Evolutionary conservation across 176 grass and related monocot genomes (phyloP).

Genomic region (Oryza meridionalis): DNA sequence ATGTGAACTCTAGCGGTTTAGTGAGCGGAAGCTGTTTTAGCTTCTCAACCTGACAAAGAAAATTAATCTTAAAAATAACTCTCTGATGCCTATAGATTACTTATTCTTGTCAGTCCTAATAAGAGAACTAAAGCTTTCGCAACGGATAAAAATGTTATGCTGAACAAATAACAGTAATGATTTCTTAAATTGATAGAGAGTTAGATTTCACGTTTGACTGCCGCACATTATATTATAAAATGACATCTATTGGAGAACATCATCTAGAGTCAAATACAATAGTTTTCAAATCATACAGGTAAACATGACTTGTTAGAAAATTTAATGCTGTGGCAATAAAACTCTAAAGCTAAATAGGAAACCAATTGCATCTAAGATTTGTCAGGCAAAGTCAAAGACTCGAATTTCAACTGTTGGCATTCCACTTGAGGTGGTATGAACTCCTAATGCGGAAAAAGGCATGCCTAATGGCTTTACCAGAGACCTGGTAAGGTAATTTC

Average conservation of each 20-base stretch:
- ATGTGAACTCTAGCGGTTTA: conserved; percentile 83
- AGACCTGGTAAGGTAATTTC: not conserved
- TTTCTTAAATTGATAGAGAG: not conserved
- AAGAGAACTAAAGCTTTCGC: not conserved
- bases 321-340: not conserved
- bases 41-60: conserved; percentile 76
- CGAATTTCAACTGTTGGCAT: conserved; percentile 5
- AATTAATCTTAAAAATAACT: not conserved
- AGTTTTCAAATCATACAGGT: not conserved
- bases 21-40: conserved; percentile 67
- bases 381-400: not conserved
- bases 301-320: not conserved
- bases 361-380: conserved; percentile 4
- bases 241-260: not conserved
- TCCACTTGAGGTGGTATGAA: not conserved
- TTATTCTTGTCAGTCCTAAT: not conserved
- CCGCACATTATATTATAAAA: too few species aligned
- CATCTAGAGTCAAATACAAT: not conserved
- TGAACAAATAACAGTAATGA: not conserved
- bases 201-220: too few species aligned
- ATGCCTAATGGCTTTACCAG: not conserved
- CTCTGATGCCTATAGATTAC: conserved; percentile 10
- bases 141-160: conserved; percentile 18
- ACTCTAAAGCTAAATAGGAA: not conserved
- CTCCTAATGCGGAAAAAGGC: conserved; percentile 7